Conservation (phyloP, 768 basidiomycete species). For the Xerocomus potaroensis region DNA sequence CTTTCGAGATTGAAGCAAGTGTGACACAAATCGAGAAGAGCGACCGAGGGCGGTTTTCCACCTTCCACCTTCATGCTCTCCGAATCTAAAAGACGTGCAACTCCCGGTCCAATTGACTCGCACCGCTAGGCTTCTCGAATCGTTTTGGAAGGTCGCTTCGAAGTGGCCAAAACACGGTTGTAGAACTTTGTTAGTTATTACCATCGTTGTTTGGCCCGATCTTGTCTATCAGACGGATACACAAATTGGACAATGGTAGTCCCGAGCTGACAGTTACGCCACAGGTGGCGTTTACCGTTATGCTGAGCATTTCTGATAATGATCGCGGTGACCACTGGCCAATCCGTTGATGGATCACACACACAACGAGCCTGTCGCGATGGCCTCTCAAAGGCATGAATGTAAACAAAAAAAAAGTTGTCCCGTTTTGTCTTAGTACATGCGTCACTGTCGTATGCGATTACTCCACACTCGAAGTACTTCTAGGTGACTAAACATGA, state of each 20-base stretch:
- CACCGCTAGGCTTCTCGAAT: background rate
- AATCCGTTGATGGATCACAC: background rate
- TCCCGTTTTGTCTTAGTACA: background rate
- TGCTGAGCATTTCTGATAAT: background rate
- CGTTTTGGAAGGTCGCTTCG: background rate
- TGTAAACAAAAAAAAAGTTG: background rate
- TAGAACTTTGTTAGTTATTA: background rate
- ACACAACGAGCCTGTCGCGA: background rate
- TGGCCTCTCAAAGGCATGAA: background rate
- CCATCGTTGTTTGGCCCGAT: background rate
- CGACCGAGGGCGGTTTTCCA: background rate
- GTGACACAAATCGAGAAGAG: conserved; percentile 7
- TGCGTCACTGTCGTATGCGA: background rate
- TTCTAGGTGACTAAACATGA: background rate
- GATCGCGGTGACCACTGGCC: no score
- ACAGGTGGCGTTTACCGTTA: background rate
- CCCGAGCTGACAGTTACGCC: background rate
- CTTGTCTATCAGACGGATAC: background rate
- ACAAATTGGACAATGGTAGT: no score
- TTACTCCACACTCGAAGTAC: background rate
- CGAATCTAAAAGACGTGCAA: conserved; percentile 6
- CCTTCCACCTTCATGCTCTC: background rate
- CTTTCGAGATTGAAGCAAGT: conserved; percentile 5
- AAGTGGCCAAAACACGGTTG: background rate
- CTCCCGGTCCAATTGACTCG: conserved; percentile 4